Conservation (phyloP, 192 early-diverging fungal genomes). For the Glomus cerebriforme region DNA sequence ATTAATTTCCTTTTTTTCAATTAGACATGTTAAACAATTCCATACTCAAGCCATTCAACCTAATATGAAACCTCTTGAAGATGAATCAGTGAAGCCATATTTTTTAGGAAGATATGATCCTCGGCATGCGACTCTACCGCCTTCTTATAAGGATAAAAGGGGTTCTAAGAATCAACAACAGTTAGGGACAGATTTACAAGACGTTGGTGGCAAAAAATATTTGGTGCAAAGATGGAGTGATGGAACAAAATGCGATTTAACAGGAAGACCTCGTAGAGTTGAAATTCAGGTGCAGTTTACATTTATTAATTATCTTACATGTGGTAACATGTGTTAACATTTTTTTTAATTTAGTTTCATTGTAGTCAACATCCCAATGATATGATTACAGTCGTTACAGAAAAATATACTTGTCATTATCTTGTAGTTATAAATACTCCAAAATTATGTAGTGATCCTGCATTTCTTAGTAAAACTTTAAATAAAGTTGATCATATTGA, state of each 20-base stretch:
- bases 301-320: neutral
- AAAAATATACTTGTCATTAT: conserved; percentile 74
- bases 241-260: conserved; percentile 78
- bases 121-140: conserved; percentile 24
- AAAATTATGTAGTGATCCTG: conserved; percentile 65
- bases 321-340: neutral
- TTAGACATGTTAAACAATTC: conserved; percentile 61
- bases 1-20: neutral
- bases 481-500: conserved; percentile 57
- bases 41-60: conserved; percentile 38
- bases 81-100: conserved; percentile 15
- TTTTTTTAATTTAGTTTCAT: conserved; percentile 60
- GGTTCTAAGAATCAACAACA: neutral
- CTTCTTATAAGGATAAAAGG: conserved; percentile 28
- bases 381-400: conserved; percentile 65
- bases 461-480: conserved; percentile 46
- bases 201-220: conserved; percentile 55
- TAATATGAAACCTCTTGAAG: conserved; percentile 27
- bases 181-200: conserved; percentile 42
- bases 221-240: conserved; percentile 72
- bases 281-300: conserved; percentile 65
- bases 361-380: conserved; percentile 64
- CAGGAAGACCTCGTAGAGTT: conserved; percentile 63
- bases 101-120: conserved; percentile 36
- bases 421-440: conserved; percentile 77